A percentile compares a stretch with the other conserved stretches of the same genome.
Conservation (phyloP, 306 rosid genomes). For the Quercus berberidifolia region DNA sequence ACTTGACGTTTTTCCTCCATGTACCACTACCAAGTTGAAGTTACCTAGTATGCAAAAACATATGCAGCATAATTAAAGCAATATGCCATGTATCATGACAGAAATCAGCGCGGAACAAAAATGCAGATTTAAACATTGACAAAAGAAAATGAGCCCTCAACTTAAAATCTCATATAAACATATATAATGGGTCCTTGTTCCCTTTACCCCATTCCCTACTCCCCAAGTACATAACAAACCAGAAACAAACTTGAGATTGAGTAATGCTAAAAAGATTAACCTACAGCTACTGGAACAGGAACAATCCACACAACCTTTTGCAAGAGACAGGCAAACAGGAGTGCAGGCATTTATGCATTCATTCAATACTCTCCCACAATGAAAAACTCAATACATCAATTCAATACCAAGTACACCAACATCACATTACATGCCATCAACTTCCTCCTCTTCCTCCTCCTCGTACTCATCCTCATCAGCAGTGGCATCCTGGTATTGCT, state of each 20-base stretch:
- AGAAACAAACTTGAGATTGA: background rate
- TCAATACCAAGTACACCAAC: background rate
- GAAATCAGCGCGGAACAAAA: too few species aligned
- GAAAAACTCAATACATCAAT: background rate
- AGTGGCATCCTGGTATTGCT: constrained; percentile 69
- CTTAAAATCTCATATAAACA: background rate
- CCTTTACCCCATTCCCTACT: background rate
- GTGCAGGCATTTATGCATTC: constrained; percentile 39
- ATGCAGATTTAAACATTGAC: too few species aligned
- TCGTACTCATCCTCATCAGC: constrained; percentile 59
- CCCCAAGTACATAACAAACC: background rate
- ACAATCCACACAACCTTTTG: background rate
- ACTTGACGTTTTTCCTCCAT: too few species aligned
- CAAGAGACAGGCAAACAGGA: constrained; percentile 52
- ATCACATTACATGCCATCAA: constrained; percentile 22
- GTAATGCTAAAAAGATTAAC: constrained; percentile 13
- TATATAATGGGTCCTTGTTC: background rate
- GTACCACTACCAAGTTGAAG: too few species aligned
- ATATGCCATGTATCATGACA: too few species aligned
- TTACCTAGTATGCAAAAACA: too few species aligned
- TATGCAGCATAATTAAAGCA: too few species aligned
- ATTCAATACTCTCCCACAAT: background rate
- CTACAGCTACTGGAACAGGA: constrained; percentile 22
- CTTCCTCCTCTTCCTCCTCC: constrained; percentile 50
- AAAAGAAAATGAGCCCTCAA: background rate